Percentiles rank a stretch among this genome's conserved stretches.
phyloP scores from a whole-genome alignment of 331 rosid genomes.

The Stylosanthes scabra region DNA sequence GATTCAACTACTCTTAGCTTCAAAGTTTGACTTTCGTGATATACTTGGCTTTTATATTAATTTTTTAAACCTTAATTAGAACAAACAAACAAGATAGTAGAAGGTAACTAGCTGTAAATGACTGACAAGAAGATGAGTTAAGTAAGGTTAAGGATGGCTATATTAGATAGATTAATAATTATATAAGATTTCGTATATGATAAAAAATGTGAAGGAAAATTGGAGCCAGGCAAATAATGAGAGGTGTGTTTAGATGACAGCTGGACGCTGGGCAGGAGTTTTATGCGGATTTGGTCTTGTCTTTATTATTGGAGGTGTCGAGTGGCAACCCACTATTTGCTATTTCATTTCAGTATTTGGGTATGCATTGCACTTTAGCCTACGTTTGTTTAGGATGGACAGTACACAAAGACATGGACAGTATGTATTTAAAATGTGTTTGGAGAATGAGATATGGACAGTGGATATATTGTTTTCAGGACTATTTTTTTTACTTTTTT shows the following conservation, averaged over 20 bases:
- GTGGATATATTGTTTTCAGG: too few species aligned
- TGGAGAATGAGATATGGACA: too few species aligned
- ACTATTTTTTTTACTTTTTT: too few species aligned
- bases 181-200: not conserved
- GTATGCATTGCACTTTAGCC: too few species aligned
- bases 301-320: not conserved
- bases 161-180: not conserved
- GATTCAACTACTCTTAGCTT: not conserved
- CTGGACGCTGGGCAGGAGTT: constrained; percentile 21
- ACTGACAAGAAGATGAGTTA: not conserved
- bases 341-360: not conserved
- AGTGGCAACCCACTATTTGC: not conserved
- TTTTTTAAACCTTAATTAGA: not conserved
- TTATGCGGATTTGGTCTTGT: constrained; percentile 14
- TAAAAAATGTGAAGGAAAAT: constrained; percentile 10
- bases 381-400: too few species aligned
- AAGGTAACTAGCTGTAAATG: not conserved
- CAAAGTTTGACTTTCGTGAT: not conserved
- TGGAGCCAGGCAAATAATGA: not conserved
- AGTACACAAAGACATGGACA: too few species aligned
- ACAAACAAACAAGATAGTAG: not conserved
- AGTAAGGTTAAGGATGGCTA: not conserved
- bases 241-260: not conserved
- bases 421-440: too few species aligned
- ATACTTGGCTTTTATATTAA: not conserved